phyloP scores from a whole-genome alignment of 1,284 basidiomycete genomes.

The Phylloporus sp. region DNA sequence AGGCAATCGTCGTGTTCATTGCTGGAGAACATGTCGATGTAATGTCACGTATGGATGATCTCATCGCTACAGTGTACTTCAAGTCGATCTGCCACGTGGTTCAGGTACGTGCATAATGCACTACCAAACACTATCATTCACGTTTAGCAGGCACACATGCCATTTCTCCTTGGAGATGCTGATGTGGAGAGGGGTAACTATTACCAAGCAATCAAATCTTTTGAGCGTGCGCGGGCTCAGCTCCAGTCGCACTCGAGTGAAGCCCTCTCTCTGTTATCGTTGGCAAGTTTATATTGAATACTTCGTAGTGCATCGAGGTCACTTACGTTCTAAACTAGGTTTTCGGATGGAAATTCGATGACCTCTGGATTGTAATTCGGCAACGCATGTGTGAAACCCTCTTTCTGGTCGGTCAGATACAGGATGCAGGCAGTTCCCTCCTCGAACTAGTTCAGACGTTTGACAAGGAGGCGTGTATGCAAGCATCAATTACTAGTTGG shows the following conservation, averaged over 20 bases:
- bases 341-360: background rate
- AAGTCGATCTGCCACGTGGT: background rate
- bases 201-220: background rate
- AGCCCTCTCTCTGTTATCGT: background rate
- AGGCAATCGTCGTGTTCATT: background rate
- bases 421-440: background rate
- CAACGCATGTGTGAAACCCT: too few species aligned
- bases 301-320: background rate
- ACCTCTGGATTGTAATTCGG: too few species aligned
- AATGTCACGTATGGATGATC: too few species aligned
- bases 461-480: background rate
- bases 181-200: background rate
- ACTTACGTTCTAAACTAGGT: background rate
- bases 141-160: too few species aligned
- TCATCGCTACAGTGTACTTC: background rate
- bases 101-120: background rate
- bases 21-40: background rate
- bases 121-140: too few species aligned
- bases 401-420: too few species aligned
- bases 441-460: background rate
- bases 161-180: too few species aligned
- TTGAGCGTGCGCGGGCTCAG: background rate
- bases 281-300: background rate
- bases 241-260: background rate
- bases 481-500: background rate